A percentile compares a stretch with the other conserved stretches of the same genome.
Evolutionary conservation across 441 rosid genomes (phyloP).

Genomic region (Mallotus japonicus): DNA sequence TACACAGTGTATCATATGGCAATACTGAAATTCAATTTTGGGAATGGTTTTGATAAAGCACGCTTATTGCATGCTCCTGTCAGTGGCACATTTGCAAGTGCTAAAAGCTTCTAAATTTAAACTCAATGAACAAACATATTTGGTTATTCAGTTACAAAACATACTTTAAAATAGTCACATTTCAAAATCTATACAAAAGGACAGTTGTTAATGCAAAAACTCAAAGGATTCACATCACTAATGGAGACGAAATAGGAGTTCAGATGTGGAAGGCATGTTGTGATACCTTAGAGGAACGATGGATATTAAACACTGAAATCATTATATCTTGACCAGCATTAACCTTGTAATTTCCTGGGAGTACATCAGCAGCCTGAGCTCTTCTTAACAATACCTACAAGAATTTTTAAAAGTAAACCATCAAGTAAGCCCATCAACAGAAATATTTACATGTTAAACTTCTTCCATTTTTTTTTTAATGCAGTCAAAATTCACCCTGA

Average conservation of each 20-base stretch:
- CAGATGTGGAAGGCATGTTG: slow-evolving; percentile 10
- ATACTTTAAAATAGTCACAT: neutral
- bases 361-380: slow-evolving; percentile 74
- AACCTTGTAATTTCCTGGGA: slow-evolving; percentile 88
- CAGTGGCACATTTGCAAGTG: neutral
- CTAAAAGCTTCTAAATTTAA: neutral
- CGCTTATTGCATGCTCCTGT: neutral
- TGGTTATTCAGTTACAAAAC: neutral
- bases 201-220: neutral
- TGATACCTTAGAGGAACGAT: slow-evolving; percentile 72
- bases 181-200: neutral
- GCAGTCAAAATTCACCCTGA: slow-evolving; percentile 1
- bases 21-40: too few species aligned
- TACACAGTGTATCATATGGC: too few species aligned
- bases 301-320: slow-evolving; percentile 92
- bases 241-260: slow-evolving; percentile 5
- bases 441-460: neutral
- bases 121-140: neutral
- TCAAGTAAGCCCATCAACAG: slow-evolving; percentile 4
- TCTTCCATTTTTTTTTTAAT: neutral
- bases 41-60: neutral
- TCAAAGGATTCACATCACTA: neutral
- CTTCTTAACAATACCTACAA: slow-evolving; percentile 79
- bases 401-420: slow-evolving; percentile 16
- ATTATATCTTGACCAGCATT: slow-evolving; percentile 88